phyloP scores from a whole-genome alignment of 352 stramenopile genomes.

The Phytopythium sindhum region DNA sequence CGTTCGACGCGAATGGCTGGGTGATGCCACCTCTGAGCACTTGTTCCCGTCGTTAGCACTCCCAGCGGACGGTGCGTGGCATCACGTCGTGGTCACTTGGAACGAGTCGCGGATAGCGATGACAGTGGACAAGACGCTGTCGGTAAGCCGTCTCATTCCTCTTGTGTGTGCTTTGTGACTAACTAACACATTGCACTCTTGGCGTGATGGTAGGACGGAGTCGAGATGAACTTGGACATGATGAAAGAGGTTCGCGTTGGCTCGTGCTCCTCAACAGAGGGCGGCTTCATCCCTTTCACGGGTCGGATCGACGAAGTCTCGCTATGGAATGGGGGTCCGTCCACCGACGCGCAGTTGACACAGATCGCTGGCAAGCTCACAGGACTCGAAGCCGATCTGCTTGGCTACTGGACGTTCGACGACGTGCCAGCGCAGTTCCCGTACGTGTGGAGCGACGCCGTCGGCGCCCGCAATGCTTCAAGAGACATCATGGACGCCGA shows the following conservation, averaged over 20 bases:
- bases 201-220: background rate
- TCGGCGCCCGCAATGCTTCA: background rate
- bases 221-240: conserved; percentile 6
- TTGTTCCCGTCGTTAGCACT: background rate
- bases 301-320: conserved; percentile 34
- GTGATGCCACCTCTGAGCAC: background rate
- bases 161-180: background rate
- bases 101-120: conserved; percentile 1
- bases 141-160: conserved; percentile 1
- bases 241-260: conserved; percentile 16
- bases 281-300: conserved; percentile 13
- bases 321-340: conserved; percentile 15
- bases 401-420: conserved; percentile 35
- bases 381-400: conserved; percentile 16
- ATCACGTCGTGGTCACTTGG: conserved; percentile 10
- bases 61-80: conserved; percentile 7
- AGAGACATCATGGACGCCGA: conserved; percentile 4
- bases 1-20: background rate
- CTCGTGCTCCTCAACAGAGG: conserved; percentile 7
- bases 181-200: background rate
- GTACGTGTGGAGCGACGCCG: background rate
- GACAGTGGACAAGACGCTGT: conserved; percentile 2
- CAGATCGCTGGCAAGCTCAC: conserved; percentile 10
- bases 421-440: conserved; percentile 1
- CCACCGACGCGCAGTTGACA: background rate